Percentiles rank a stretch among this genome's conserved stretches.
phyloP scores from a whole-genome alignment of 345 rosid genomes.

The Syzygium oleosum region DNA sequence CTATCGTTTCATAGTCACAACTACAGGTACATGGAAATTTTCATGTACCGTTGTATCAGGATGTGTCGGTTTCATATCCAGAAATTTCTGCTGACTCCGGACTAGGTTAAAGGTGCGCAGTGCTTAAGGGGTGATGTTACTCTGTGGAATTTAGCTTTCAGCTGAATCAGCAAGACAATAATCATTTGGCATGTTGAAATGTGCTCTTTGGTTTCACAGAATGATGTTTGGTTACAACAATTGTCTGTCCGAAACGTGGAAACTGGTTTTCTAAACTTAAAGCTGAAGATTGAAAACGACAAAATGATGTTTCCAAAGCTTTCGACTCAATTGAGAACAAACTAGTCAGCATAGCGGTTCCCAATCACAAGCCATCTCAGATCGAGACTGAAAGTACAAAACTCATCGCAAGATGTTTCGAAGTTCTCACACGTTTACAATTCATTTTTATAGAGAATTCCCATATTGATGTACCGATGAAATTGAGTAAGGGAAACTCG shows the following conservation, averaged over 20 bases:
- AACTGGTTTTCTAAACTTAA: background rate
- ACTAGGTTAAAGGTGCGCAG: background rate
- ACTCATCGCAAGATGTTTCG: background rate
- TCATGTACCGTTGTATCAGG: background rate
- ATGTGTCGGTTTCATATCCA: background rate
- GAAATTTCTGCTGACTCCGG: background rate
- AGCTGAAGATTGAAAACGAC: background rate
- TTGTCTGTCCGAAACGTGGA: background rate
- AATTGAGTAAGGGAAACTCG: background rate
- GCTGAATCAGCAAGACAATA: background rate
- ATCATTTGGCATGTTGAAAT: background rate
- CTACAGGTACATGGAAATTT: background rate
- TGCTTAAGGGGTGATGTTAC: background rate
- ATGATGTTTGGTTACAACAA: background rate
- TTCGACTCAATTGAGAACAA: background rate
- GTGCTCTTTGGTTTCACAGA: background rate
- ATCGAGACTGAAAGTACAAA: background rate
- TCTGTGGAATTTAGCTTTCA: background rate
- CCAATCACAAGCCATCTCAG: background rate
- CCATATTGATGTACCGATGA: background rate
- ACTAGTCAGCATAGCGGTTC: background rate
- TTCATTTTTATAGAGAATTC: background rate
- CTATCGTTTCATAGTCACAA: background rate
- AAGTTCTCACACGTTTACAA: background rate
- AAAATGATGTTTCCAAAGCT: background rate